Base-by-base conservation (phyloP, 192 early-diverging fungal genomes). In the Lunasporangiospora selenospora region DNA sequence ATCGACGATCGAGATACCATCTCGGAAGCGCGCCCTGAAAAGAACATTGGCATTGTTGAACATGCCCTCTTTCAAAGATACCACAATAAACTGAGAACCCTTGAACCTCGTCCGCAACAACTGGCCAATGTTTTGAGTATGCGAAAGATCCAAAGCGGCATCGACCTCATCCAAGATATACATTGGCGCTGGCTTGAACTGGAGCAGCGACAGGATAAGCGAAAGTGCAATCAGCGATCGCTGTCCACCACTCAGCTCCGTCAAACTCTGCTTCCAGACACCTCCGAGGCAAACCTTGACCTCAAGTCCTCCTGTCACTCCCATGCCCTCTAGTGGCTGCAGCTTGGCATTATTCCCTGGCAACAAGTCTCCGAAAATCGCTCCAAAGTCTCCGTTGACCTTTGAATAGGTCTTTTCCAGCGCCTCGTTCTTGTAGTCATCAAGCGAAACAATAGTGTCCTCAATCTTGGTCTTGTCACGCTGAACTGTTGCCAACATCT, bases 151-250 rank as follows among this genome's bases (percentile, higher is more conserved):
- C 11, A 99, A 85, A 9, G 98, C 98, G 12, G 96, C 92, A 80
- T 99, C 98, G 11, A 99, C 94, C 80, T 99, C 98, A 77, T 99
- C 98, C 34, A 99, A 75, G 77, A 99, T 98, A 78, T 99, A 99
- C 98, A 99, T 98, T 13, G 98, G 98, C 0, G 98, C 98, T 10
- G 98, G 98, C 70, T 99, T 99, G 75, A 94, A 98, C 84, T 97
- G 95, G 12, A 99, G 83, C 23, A 99, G 77, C 24, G 98, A 92
- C 33, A 99, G 81, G 59, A 99, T 98, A 37, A 99, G 77, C 11
- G 98, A 95, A 27, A 99, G 86, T 0, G 98, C 98, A 59, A 99
- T 92, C 42, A 99, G 80, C 6, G 96, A 98, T 52, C 93, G 78
- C 79, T 99, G 98, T 1, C 98, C 98, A 67, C 98, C 98, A 75